phyloP scores from a whole-genome alignment of 495 filamentous ascomycete genomes.

The Immersiella caudata region DNA sequence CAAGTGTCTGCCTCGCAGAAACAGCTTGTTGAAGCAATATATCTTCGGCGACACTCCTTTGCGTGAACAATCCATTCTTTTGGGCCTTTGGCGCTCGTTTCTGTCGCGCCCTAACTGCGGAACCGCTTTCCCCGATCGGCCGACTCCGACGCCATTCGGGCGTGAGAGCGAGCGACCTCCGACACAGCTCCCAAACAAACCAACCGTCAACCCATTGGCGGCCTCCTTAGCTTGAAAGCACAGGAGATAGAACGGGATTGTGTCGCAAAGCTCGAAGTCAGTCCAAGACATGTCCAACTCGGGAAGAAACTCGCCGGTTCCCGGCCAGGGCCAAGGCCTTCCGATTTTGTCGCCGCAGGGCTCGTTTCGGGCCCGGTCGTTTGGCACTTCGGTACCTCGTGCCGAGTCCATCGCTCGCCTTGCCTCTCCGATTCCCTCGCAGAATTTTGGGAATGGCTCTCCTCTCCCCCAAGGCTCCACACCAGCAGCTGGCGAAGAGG shows the following conservation, averaged over 20 bases:
- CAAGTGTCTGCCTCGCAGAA: background rate
- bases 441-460: slow-evolving; percentile 42
- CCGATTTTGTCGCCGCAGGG: slow-evolving; percentile 51
- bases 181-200: background rate
- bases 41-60: background rate
- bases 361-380: slow-evolving; percentile 46
- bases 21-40: background rate
- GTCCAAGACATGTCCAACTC: slow-evolving; percentile 42
- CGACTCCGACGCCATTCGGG: background rate
- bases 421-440: slow-evolving; percentile 60
- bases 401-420: slow-evolving; percentile 72
- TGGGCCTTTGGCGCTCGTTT: background rate
- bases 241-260: background rate
- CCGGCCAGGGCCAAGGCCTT: slow-evolving; percentile 30
- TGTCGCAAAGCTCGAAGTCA: background rate
- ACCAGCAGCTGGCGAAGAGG: slow-evolving; percentile 30
- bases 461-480: slow-evolving; percentile 16
- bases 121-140: background rate
- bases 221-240: background rate
- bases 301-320: slow-evolving; percentile 39
- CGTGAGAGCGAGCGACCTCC: background rate
- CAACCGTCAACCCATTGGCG: background rate
- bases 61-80: background rate
- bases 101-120: background rate
- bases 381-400: slow-evolving; percentile 54